Base-by-base conservation (phyloP, 306 rosid genomes). In the Nissolia schottii region DNA sequence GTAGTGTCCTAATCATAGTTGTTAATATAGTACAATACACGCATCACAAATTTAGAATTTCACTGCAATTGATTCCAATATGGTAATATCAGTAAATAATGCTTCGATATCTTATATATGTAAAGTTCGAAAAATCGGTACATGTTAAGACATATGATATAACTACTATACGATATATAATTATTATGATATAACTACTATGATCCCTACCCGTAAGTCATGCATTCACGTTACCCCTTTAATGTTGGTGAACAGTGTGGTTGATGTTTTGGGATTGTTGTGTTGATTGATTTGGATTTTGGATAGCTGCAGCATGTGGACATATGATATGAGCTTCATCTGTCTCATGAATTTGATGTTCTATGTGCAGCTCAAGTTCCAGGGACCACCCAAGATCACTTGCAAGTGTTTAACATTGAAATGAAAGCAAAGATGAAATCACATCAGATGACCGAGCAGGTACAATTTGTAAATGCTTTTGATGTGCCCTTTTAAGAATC, bases 361-460 rank as follows among this genome's bases (percentile, higher is more conserved):
- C 31, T 10, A 38, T 77, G 7, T 82, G 48, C 59, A 87, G 92
- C 92, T 71, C 87, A 79, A 84, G 82, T 82, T 78, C 87, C 80
- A 2, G 91, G 91, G 58, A 84, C 84, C 54, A 77, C 85, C 41
- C 88, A 84, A 79, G 91, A 84, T 70, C 88, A 87, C 70, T 80
- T 81, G 59, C 91, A 87, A 72, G 84, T 87, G 56, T 84, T 87
- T 37, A 87, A 84, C 54, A 84, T 87, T 73, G 91, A 87, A 62
- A 22, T 60, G 73, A 87, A 87, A 74, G 58, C 82, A 6, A 87
- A 84, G 82, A 77, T 84, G 35, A 81, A 87, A 64, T 79, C 88
- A 16, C 74, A 87, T 79, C 91, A 84, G 82, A 87, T 87, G 91
- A 85, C 88, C 1, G 88, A 84, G 75, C 91, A 84, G 87, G 91